Evolutionary conservation across 176 grass and related monocot species (phyloP).

Genomic region (Musa itinerans): DNA sequence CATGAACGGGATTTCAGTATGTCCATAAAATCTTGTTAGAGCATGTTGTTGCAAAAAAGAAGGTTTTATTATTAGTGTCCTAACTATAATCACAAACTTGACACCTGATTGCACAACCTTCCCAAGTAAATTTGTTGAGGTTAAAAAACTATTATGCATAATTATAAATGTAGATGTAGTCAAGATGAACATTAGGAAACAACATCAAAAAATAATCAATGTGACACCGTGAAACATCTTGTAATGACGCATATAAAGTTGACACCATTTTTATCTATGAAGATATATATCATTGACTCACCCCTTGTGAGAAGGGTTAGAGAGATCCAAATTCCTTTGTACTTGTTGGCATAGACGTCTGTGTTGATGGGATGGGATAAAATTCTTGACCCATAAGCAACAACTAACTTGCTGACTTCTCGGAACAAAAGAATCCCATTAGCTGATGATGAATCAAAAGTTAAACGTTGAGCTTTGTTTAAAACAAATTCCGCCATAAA

Average conservation of each 20-base stretch:
- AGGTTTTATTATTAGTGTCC: too few relatives aligned
- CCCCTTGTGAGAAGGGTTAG: conserved; percentile 81
- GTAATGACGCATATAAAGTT: background rate
- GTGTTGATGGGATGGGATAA: conserved; percentile 72
- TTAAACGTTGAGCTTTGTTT: conserved; percentile 95
- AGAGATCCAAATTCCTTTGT: conserved; percentile 99
- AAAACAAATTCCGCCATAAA: conserved; percentile 91
- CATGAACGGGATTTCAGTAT: too few relatives aligned
- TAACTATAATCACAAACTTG: too few relatives aligned
- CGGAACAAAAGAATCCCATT: conserved; percentile 98
- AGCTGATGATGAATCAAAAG: conserved; percentile 96
- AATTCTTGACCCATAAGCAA: conserved; percentile 92
- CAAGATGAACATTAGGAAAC: too few relatives aligned
- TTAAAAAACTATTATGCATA: too few relatives aligned
- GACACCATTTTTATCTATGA: conserved; percentile 3
- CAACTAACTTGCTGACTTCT: conserved; percentile 96
- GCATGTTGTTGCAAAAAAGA: too few relatives aligned
- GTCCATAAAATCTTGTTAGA: too few relatives aligned
- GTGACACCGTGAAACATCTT: background rate
- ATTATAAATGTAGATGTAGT: too few relatives aligned
- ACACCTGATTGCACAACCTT: too few relatives aligned
- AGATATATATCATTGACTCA: conserved; percentile 32
- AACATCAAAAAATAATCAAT: background rate
- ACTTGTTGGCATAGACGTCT: conserved; percentile 78
- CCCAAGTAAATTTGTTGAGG: too few relatives aligned